Percentiles rank a stretch among this genome's conserved stretches.
Evolutionary conservation across 1,139 yeast genomes (phyloP).

Genomic region (Lodderomyces orthopsilosis): DNA sequence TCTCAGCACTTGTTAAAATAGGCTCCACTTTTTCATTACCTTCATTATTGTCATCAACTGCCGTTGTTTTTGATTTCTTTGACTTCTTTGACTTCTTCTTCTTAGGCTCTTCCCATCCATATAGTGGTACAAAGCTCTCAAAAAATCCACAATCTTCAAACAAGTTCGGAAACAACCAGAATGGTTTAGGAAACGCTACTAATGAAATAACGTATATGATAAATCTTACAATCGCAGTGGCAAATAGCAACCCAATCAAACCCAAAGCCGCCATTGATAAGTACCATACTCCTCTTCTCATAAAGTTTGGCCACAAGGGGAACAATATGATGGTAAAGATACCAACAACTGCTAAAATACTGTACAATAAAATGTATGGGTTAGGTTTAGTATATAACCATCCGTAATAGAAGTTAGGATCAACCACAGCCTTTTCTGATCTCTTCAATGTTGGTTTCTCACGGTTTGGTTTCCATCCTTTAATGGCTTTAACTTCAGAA

Average conservation of each 20-base stretch:
- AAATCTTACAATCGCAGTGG: conserved; percentile 74
- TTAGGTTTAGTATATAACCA: conserved; percentile 87
- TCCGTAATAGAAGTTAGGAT: conserved; percentile 76
- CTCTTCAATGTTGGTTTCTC: conserved; percentile 72
- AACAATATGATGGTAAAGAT: conserved; percentile 79
- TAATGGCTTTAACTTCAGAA: conserved; percentile 62
- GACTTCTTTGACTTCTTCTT: conserved; percentile 20
- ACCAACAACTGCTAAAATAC: conserved; percentile 61
- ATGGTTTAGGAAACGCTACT: conserved; percentile 60
- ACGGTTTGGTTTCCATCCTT: conserved; percentile 63
- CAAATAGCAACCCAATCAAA: conserved; percentile 72
- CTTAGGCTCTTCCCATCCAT: conserved; percentile 74
- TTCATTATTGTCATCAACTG: background rate
- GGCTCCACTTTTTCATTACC: conserved; percentile 5
- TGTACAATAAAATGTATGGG: conserved; percentile 59
- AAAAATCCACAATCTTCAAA: conserved; percentile 94
- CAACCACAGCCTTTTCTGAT: conserved; percentile 64
- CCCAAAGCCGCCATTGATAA: conserved; percentile 76
- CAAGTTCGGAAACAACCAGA: conserved; percentile 95
- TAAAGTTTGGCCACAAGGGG: conserved; percentile 93
- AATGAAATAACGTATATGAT: conserved; percentile 65
- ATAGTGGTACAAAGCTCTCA: conserved; percentile 86
- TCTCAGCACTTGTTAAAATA: background rate
- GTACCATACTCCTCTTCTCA: conserved; percentile 93
- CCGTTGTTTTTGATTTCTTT: conserved; percentile 14